A percentile compares a stretch with the other conserved stretches of the same genome.
These are phyloP conservation scores for Globisporangium barbulae DNA, from an alignment of 352 stramenopile species.

Conservation along the genomic window DNA sequence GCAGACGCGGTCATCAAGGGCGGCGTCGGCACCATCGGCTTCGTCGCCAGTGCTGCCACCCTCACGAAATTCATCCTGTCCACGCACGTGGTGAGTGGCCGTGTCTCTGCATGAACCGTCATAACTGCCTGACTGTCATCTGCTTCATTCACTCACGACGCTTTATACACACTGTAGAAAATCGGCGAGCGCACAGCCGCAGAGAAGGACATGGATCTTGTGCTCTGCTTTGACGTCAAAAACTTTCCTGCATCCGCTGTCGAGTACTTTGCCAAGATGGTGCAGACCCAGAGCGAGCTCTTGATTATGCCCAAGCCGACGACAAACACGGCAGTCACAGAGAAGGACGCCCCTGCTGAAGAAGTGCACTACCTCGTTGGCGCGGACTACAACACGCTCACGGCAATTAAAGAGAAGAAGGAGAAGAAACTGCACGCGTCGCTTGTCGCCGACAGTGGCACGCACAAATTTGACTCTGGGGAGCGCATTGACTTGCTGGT, in stretches of 20 bases:
- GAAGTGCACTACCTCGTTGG: constrained; percentile 58
- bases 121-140: too few relatives aligned
- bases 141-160: background rate
- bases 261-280: constrained; percentile 67
- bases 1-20: constrained; percentile 65
- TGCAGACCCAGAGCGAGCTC: constrained; percentile 62
- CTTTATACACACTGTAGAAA: constrained; percentile 31
- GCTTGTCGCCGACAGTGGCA: constrained; percentile 37
- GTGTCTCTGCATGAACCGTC: too few relatives aligned
- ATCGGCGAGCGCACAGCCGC: constrained; percentile 41
- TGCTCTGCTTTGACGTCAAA: constrained; percentile 72
- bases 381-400: constrained; percentile 40
- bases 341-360: constrained; percentile 17
- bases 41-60: constrained; percentile 69
- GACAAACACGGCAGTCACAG: constrained; percentile 28
- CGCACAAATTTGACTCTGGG: constrained; percentile 57
- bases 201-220: constrained; percentile 66
- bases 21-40: constrained; percentile 63
- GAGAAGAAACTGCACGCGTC: constrained; percentile 42
- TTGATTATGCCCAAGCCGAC: constrained; percentile 38
- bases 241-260: constrained; percentile 41
- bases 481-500: constrained; percentile 75
- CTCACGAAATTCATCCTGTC: constrained; percentile 80
- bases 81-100: constrained; percentile 51
- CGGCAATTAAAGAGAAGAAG: constrained; percentile 57